Conservation (phyloP, 495 filamentous ascomycete genomes). For the Trichocladium uniseriatum region DNA sequence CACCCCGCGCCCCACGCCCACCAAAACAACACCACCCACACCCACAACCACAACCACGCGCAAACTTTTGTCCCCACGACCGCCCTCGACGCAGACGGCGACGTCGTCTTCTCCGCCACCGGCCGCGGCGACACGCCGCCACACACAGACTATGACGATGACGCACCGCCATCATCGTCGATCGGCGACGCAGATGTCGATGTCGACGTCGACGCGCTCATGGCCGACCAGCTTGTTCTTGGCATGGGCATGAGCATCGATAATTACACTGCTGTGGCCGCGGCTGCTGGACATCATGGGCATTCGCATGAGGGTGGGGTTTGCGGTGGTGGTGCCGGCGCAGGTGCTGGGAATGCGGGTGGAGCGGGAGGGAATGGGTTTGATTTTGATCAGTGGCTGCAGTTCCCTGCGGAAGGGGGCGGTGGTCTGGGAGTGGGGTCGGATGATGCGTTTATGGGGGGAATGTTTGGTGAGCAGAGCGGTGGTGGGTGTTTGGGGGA, state of each 20-base stretch:
- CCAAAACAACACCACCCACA: background rate
- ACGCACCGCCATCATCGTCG: conserved; percentile 10
- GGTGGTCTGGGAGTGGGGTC: conserved; percentile 12
- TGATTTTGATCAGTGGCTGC: conserved; percentile 38
- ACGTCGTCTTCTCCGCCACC: background rate
- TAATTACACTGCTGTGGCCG: background rate
- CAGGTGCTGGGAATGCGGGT: background rate
- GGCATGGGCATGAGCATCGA: background rate
- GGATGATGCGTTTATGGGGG: conserved; percentile 19
- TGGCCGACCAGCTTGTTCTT: conserved; percentile 9
- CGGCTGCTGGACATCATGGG: background rate
- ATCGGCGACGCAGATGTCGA: background rate
- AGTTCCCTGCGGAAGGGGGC: conserved; percentile 30
- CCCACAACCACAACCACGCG: background rate
- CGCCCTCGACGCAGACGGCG: background rate
- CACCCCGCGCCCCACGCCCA: background rate
- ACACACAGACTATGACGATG: conserved; percentile 17
- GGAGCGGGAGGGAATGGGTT: conserved; percentile 7
- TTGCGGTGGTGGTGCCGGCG: background rate
- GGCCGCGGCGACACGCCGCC: conserved; percentile 5
- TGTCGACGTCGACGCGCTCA: background rate
- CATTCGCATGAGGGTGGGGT: background rate
- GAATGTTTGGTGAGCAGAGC: conserved; percentile 5
- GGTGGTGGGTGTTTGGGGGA: background rate
- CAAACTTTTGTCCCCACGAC: background rate